Base-by-base conservation (phyloP, 2,329 filamentous ascomycete genomes). In the Lasiodiplodia sp. region DNA sequence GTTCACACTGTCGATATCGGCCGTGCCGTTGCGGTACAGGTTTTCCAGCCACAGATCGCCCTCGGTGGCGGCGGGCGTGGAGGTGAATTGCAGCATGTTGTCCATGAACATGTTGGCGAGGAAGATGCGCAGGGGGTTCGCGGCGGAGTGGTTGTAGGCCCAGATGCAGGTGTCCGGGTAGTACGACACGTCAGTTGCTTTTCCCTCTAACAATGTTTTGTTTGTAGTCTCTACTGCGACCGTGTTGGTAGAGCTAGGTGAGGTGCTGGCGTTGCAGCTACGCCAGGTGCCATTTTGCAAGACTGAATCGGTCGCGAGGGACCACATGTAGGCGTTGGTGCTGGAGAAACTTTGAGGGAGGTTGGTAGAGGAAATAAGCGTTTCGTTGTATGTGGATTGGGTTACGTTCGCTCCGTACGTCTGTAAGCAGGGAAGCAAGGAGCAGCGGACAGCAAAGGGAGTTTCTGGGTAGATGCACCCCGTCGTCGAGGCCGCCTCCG, bases 321-420 rank as follows among this genome's bases (percentile, higher is more conserved):
- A 14, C 57, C 57, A 58, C n/a, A 25, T 40, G n/a, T 25, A 40
- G 34, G n/a, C 37, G 34, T 58, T 58, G 34, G 25, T 37, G 4
- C 40, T 25, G 37, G 25, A 21, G 56, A 10, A 34, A 3, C 31
- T 34, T 34, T 40, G 44, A 11, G 34, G 34, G 4, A 62, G 57
- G 23, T 18, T n/a, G 6, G 25, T 18, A 1, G 57, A 49, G 0
- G 57, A 62, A 4, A 62, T 1, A 3, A 62, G 14, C 14, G 38
- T 31, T n/a, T 62, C 57, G 25, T 11, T 49, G 57, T 62, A 62
- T 31, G 21, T 10, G 14, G 38, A 49, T 16, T 34, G 14, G 8
- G 57, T 62, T 23, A 62, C 57, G 10, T 62, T 62, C 25, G 57
- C 57, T 14, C 38, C 40, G 38, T 62, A 62, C 14, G 57, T 62